Percentiles rank a stretch among this genome's conserved stretches.
phyloP scores from a whole-genome alignment of 805 yeast genomes.

The Danielozyma ontarioensis region DNA sequence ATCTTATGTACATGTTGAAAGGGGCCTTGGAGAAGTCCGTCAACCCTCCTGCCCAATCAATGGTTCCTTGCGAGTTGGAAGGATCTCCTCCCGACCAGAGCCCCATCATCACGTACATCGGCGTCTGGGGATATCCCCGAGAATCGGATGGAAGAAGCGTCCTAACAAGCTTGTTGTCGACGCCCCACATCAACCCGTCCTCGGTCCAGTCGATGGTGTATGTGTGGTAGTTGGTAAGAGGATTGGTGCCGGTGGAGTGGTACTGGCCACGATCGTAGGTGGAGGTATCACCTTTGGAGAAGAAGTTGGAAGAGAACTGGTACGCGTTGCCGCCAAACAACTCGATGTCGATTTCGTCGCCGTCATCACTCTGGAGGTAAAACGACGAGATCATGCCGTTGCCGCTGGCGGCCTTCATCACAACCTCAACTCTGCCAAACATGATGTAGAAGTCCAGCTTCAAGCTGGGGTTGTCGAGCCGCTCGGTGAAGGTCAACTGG shows the following conservation, averaged over 20 bases:
- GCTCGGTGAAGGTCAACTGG: constrained; percentile 49
- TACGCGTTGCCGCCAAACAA: constrained; percentile 78
- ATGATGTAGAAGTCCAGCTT: constrained; percentile 77
- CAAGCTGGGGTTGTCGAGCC: constrained; percentile 74
- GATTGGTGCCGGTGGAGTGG: constrained; percentile 50
- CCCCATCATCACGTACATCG: constrained; percentile 69
- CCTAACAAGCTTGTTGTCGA: constrained; percentile 70
- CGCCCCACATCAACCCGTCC: constrained; percentile 58
- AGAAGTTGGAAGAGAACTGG: constrained; percentile 74
- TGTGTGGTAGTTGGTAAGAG: constrained; percentile 60
- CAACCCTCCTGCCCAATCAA: constrained; percentile 78
- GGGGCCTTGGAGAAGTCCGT: constrained; percentile 66
- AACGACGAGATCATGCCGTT: constrained; percentile 76
- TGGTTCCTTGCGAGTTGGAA: constrained; percentile 58
- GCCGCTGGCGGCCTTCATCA: constrained; percentile 69
- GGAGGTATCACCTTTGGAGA: constrained; percentile 73
- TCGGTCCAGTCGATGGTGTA: constrained; percentile 84
- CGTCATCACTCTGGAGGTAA: constrained; percentile 74
- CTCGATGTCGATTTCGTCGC: constrained; percentile 87
- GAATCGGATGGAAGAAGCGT: constrained; percentile 46
- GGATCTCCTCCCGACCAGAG: constrained; percentile 84
- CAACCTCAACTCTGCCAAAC: constrained; percentile 81
- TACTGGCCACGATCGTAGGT: constrained; percentile 78
- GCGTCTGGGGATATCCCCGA: constrained; percentile 87
- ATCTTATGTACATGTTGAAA: constrained; percentile 59